Evolutionary conservation across 495 filamentous ascomycete genomes (phyloP).

Genomic region (Penicillium daleae): DNA sequence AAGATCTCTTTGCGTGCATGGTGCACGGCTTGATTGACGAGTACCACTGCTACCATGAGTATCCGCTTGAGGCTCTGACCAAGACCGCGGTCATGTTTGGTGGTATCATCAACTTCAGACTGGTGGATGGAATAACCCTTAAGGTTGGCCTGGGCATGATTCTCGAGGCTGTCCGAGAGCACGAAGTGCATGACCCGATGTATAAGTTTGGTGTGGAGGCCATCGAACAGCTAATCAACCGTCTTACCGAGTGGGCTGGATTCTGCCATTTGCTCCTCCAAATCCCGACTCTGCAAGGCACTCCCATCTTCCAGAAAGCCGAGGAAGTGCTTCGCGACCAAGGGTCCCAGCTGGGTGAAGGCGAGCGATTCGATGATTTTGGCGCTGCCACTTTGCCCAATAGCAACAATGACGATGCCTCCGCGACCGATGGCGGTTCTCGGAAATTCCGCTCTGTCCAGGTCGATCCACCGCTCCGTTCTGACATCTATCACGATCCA

Average conservation of each 20-base stretch:
- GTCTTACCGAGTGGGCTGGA: constrained; percentile 88
- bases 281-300: constrained; percentile 79
- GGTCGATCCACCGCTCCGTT: constrained; percentile 65
- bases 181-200: constrained; percentile 81
- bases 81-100: constrained; percentile 97
- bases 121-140: constrained; percentile 86
- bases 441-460: constrained; percentile 74
- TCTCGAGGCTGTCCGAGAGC: constrained; percentile 86
- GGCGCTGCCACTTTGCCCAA: constrained; percentile 57
- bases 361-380: constrained; percentile 44
- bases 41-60: constrained; percentile 91
- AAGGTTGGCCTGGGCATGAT: constrained; percentile 95
- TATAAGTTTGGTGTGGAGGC: constrained; percentile 99
- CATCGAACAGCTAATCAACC: constrained; percentile 78
- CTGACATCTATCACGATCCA: constrained; percentile 73
- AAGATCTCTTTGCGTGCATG: constrained; percentile 98
- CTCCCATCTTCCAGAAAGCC: constrained; percentile 79
- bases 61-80: constrained; percentile 89
- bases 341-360: constrained; percentile 43
- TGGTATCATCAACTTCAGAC: constrained; percentile 89
- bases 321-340: constrained; percentile 76
- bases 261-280: constrained; percentile 83
- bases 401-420: constrained; percentile 64
- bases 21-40: constrained; percentile 97
- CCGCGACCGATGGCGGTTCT: constrained; percentile 53